Evolutionary conservation across 371 early-diverging fungal genomes (phyloP), one percentile per base, ranked within the genome.

Genomic region (Mortierella sp.): DNA sequence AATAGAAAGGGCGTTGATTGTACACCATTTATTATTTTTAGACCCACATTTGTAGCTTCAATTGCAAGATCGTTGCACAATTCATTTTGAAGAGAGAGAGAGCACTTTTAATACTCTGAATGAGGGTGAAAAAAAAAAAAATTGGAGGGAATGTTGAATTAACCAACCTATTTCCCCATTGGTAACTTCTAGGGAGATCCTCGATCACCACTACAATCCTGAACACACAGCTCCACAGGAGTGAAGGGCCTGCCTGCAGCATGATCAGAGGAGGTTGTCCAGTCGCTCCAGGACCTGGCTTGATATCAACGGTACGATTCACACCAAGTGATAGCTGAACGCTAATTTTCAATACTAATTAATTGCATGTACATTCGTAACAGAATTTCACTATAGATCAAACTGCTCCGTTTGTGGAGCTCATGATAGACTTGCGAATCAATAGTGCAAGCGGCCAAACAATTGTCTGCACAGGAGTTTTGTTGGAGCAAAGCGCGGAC

Each of bases 381-480:
- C 10, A 80, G 81, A 75, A 71, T 58, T 68, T 68, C 37, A 61
- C 81, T 0, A 64, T 80, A 19, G 53, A 32, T 4, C 81, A 71
- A 34, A 51, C 64, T 1, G 71, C 75, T 8, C 81, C 81, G 13
- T 80, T 80, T 56, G 70, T 68, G 17, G 81, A 80, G 29, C 81
- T 80, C 29, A 40, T 70, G 59, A 40, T 80, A 54, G 59, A 34
- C 28, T 26, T 75, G 13, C 68, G 68, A 42, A 70, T 80, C 62
- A 42, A 53, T 2, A 71, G 42, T 5, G 56, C 54, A 4, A 61
- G 78, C 42, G 72, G 74, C 35, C 63, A 66, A 26, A 70, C 79
- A 6, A 75, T 86, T 35, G 68, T 81, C 15, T 89, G 89, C 64
- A 70, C 85, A 3, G 74, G 73, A 12, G 63, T 89, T 22, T 78